Percentiles rank a stretch among this genome's conserved stretches.
Conservation (phyloP, 805 yeast species). For the Saturnispora gosingensis region DNA sequence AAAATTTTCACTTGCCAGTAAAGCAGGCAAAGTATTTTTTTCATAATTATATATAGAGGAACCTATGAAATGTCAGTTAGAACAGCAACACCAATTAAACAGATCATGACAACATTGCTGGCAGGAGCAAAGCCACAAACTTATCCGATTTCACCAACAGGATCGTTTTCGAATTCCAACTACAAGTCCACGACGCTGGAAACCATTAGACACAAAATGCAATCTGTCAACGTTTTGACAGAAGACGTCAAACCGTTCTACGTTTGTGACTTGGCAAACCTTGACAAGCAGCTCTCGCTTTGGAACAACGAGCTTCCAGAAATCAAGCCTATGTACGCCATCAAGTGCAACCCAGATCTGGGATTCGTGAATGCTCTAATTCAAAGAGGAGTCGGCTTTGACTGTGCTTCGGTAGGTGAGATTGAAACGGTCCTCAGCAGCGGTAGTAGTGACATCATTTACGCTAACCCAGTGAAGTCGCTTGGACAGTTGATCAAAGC, state of each 20-base stretch:
- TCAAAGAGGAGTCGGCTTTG: slow-evolving; percentile 65
- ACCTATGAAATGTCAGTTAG: background rate
- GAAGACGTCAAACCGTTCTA: slow-evolving; percentile 69
- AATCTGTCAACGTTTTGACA: slow-evolving; percentile 9
- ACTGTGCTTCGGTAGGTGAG: slow-evolving; percentile 87
- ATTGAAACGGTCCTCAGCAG: slow-evolving; percentile 56
- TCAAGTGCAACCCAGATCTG: slow-evolving; percentile 79
- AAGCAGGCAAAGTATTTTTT: background rate
- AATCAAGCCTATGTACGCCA: slow-evolving; percentile 85
- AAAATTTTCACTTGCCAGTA: background rate
- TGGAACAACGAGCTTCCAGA: slow-evolving; percentile 65
- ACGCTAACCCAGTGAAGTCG: slow-evolving; percentile 94
- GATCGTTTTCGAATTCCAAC: slow-evolving; percentile 1
- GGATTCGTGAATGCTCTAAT: slow-evolving; percentile 50
- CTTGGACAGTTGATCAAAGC: slow-evolving; percentile 73
- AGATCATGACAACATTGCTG: background rate
- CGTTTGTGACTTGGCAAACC: slow-evolving; percentile 74
- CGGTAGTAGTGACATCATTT: slow-evolving; percentile 40
- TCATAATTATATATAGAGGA: background rate
- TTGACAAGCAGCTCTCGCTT: slow-evolving; percentile 46
- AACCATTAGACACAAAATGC: slow-evolving; percentile 11
- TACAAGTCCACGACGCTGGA: slow-evolving; percentile 9
- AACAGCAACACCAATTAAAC: background rate
- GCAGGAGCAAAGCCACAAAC: background rate
- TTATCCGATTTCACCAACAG: slow-evolving; percentile 11